These are phyloP conservation scores for Jaltomata sinuosa DNA, from an alignment of 257 asterid species.

Conservation along the genomic window DNA sequence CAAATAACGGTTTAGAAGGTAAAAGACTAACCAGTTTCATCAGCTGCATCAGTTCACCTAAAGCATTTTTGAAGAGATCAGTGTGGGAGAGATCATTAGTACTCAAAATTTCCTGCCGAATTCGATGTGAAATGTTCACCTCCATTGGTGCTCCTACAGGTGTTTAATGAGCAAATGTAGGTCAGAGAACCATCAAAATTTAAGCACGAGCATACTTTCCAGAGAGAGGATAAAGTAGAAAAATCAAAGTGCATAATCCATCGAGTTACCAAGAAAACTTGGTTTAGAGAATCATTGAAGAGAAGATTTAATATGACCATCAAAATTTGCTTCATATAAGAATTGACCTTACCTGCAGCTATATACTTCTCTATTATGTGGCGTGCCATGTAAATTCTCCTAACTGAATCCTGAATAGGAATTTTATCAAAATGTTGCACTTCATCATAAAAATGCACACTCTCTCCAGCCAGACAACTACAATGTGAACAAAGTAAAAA, in stretches of 20 bases:
- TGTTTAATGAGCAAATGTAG: not conserved
- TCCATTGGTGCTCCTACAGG: slow-evolving; percentile 65
- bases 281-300: not conserved
- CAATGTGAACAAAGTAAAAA: not conserved
- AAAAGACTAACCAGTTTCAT: slow-evolving; percentile 57
- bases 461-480: slow-evolving; percentile 90
- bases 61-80: slow-evolving; percentile 43
- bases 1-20: not conserved
- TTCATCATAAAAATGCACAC: slow-evolving; percentile 73
- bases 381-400: slow-evolving; percentile 85
- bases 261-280: not conserved
- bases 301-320: not conserved
- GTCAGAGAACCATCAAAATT: not conserved
- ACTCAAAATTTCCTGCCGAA: slow-evolving; percentile 58
- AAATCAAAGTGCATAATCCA: not conserved
- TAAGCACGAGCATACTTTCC: not conserved
- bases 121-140: slow-evolving; percentile 69
- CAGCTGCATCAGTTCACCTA: slow-evolving; percentile 60
- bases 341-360: slow-evolving; percentile 41
- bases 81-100: slow-evolving; percentile 57
- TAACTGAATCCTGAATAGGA: slow-evolving; percentile 46
- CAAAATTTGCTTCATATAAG: not conserved
- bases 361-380: slow-evolving; percentile 70
- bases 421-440: slow-evolving; percentile 71
- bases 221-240: not conserved